Evolutionary conservation across 1,284 basidiomycete genomes (phyloP).

Genomic region (Trametes polyzona): DNA sequence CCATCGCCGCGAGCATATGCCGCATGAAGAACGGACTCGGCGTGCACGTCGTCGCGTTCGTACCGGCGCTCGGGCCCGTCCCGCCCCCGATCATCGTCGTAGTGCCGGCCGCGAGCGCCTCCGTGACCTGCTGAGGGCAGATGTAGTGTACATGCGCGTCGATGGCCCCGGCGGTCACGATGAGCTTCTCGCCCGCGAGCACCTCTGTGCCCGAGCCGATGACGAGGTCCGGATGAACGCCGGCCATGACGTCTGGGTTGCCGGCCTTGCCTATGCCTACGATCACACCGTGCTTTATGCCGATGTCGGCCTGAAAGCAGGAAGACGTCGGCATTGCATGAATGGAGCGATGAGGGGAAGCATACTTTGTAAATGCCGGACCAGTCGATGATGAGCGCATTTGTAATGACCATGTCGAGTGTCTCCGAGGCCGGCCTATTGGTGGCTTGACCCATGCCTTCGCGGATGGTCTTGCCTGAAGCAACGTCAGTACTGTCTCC

Average conservation of each 20-base stretch:
- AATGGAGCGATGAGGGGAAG: not conserved
- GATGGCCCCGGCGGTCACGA: constrained; percentile 92
- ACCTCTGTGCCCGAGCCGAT: constrained; percentile 92
- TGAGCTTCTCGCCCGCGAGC: constrained; percentile 93
- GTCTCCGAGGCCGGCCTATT: constrained; percentile 69
- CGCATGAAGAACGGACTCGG: constrained; percentile 86
- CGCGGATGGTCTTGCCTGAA: constrained; percentile 88
- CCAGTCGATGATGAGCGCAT: constrained; percentile 95
- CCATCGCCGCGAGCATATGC: constrained; percentile 89
- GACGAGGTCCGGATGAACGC: constrained; percentile 75
- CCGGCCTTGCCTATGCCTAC: constrained; percentile 95
- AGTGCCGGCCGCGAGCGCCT: constrained; percentile 72
- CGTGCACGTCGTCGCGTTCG: constrained; percentile 96
- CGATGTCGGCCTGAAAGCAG: constrained; percentile 86
- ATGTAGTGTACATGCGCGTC: constrained; percentile 96
- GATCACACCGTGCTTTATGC: constrained; percentile 86
- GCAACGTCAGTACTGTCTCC: not conserved
- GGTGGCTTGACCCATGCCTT: constrained; percentile 95
- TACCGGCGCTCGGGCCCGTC: constrained; percentile 91
- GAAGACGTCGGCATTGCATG: not conserved
- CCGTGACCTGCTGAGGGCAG: constrained; percentile 87
- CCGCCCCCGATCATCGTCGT: constrained; percentile 93
- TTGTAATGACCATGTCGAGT: constrained; percentile 93
- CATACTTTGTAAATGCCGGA: constrained; percentile 90
- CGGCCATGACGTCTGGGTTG: constrained; percentile 93